phyloP scores from a whole-genome alignment of 768 basidiomycete species.

The Leccinellum luteum region DNA sequence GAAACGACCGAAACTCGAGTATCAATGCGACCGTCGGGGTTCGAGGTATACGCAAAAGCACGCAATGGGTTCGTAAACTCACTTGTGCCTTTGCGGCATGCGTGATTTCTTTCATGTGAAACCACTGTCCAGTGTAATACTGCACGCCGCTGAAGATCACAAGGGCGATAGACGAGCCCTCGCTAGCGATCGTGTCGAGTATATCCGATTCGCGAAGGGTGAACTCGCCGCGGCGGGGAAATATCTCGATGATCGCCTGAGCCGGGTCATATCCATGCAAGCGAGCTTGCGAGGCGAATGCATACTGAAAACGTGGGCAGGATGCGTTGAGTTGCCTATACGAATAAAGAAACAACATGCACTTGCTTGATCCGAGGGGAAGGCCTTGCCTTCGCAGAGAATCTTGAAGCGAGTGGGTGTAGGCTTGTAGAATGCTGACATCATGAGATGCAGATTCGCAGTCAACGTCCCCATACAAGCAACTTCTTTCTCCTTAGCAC shows the following conservation, averaged over 20 bases:
- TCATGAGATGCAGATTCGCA: constrained; percentile 92
- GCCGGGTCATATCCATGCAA: constrained; percentile 76
- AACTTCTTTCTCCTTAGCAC: constrained; percentile 86
- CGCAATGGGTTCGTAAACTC: constrained; percentile 24
- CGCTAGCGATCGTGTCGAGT: constrained; percentile 63
- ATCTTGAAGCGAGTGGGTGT: constrained; percentile 85
- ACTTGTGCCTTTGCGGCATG: constrained; percentile 83
- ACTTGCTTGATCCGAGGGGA: constrained; percentile 93
- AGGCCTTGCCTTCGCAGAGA: constrained; percentile 89
- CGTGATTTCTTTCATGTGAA: constrained; percentile 85
- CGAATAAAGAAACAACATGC: constrained; percentile 3
- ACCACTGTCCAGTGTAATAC: constrained; percentile 96
- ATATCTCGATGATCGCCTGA: constrained; percentile 72
- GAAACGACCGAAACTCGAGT: constrained; percentile 6
- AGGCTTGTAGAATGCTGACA: constrained; percentile 92
- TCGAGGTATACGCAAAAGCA: constrained; percentile 26
- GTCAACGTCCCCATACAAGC: constrained; percentile 96
- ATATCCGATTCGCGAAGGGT: constrained; percentile 89
- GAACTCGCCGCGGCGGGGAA: constrained; percentile 81
- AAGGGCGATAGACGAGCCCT: constrained; percentile 79
- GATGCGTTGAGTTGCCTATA: constrained; percentile 13
- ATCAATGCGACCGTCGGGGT: constrained; percentile 1
- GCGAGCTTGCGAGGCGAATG: constrained; percentile 87
- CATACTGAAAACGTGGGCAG: constrained; percentile 60
- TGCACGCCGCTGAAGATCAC: constrained; percentile 94